phyloP scores from a whole-genome alignment of 345 rosid species.

The Clausena lansium region DNA sequence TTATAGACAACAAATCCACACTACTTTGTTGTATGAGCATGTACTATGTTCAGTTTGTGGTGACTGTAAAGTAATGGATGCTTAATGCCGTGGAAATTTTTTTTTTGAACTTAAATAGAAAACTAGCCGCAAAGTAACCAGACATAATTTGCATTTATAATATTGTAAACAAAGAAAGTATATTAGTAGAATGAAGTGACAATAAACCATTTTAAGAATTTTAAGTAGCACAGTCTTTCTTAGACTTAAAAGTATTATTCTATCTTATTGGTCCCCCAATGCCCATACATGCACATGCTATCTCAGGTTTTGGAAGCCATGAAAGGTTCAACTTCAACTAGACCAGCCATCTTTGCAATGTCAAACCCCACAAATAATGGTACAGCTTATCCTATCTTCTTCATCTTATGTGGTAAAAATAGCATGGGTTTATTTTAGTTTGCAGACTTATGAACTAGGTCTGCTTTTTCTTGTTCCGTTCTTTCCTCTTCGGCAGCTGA shows the following conservation, averaged over 20 bases:
- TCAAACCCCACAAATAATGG: conserved; percentile 97
- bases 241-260: background rate
- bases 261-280: conserved; percentile 5
- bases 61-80: background rate
- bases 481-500: conserved; percentile 54
- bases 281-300: conserved; percentile 18
- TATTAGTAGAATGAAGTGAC: background rate
- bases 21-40: background rate
- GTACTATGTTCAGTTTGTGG: background rate
- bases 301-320: conserved; percentile 91
- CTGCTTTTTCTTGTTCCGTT: background rate
- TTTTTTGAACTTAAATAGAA: background rate
- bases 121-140: background rate
- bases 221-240: background rate
- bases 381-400: conserved; percentile 18
- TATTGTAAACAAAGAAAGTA: background rate
- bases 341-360: conserved; percentile 99
- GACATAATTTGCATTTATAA: background rate
- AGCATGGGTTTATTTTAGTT: background rate
- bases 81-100: background rate
- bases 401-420: background rate
- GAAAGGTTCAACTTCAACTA: conserved; percentile 87
- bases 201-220: background rate
- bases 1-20: background rate
- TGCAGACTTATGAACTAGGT: background rate